These are phyloP conservation scores for Ceratobasidium sp. DNA, from an alignment of 1,284 basidiomycete species.

Conservation along the genomic window DNA sequence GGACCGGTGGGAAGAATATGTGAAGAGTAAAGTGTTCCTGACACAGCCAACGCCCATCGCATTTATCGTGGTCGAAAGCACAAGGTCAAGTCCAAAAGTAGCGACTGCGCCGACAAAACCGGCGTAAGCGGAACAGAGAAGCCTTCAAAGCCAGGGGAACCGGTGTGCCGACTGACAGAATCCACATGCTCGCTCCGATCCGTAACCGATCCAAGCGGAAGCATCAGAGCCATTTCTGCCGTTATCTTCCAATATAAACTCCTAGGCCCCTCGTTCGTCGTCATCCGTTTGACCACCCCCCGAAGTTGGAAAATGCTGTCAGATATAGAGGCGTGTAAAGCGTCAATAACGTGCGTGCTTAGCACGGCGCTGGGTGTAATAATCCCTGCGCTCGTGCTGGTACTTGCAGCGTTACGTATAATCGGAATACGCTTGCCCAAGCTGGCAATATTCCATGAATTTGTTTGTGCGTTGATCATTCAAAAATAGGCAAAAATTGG, in stretches of 20 bases:
- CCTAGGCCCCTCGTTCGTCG: too few species aligned
- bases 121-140: not conserved
- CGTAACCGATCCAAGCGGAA: constrained; percentile 9
- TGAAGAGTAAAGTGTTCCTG: not conserved
- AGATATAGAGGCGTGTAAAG: constrained; percentile 36
- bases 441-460: constrained; percentile 33
- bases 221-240: not conserved
- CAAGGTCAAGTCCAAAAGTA: not conserved
- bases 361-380: constrained; percentile 13
- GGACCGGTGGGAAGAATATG: constrained; percentile 1
- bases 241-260: too few species aligned
- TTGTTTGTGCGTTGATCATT: constrained; percentile 25
- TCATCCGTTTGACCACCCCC: constrained; percentile 10
- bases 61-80: not conserved
- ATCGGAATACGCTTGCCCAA: constrained; percentile 27
- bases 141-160: too few species aligned
- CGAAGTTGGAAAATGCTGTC: constrained; percentile 12
- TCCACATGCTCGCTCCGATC: not conserved
- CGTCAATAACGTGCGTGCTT: constrained; percentile 38
- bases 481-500: not conserved
- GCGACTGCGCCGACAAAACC: not conserved
- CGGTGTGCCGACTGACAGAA: too few species aligned
- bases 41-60: not conserved
- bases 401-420: constrained; percentile 17
- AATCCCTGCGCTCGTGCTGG: constrained; percentile 28